Conservation (phyloP, 202 grass and related monocot species). For the Cymbopogon flexuosus region DNA sequence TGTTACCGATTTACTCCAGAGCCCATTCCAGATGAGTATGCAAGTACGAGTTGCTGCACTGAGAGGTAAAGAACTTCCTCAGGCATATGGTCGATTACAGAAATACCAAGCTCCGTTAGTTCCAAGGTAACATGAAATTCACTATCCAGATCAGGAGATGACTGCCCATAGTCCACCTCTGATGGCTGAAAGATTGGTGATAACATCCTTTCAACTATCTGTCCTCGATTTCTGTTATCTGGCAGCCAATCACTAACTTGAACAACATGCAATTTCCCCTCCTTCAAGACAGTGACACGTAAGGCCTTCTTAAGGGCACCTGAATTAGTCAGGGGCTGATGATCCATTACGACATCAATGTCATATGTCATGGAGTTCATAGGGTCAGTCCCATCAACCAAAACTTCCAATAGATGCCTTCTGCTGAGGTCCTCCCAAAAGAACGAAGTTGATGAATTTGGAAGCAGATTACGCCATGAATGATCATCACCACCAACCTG, state of each 20-base stretch:
- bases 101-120: conserved; percentile 69
- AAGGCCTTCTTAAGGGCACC: conserved; percentile 62
- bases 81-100: conserved; percentile 95
- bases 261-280: conserved; percentile 65
- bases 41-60: conserved; percentile 75
- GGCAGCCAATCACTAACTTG: conserved; percentile 89
- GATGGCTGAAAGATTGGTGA: conserved; percentile 73
- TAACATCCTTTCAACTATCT: conserved; percentile 48
- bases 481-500: conserved; percentile 74
- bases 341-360: conserved; percentile 78
- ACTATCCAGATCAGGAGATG: conserved; percentile 53
- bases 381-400: conserved; percentile 74
- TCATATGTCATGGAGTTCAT: conserved; percentile 60
- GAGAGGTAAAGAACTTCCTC: conserved; percentile 94
- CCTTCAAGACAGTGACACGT: conserved; percentile 65
- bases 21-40: conserved; percentile 92
- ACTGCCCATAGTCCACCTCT: conserved; percentile 65
- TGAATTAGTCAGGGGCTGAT: conserved; percentile 54
- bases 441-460: conserved; percentile 84
- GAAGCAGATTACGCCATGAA: conserved; percentile 71
- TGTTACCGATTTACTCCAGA: conserved; percentile 85
- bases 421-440: conserved; percentile 94
- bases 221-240: conserved; percentile 54
- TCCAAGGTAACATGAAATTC: conserved; percentile 95
- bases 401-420: conserved; percentile 66